Evolutionary conservation across 73 alveolate species (phyloP), one percentile per base, ranked within the genome.

Genomic region (Stentor roeselii): DNA sequence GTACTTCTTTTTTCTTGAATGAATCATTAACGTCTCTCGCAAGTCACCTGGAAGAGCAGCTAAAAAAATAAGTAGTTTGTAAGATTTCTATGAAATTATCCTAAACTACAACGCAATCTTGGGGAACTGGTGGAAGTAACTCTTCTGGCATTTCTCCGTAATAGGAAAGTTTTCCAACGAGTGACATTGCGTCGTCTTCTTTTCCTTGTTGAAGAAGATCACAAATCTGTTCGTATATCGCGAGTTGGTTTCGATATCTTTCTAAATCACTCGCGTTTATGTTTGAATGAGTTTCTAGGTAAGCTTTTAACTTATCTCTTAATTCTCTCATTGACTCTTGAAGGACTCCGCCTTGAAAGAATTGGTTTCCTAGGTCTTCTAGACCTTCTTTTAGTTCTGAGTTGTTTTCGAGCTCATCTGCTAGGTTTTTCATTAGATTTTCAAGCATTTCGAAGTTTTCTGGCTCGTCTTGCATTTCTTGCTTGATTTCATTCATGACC

Each of bases 21-120:
- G 80, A 21, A 11, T 67, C 80, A 14, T 67, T 67, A 34, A 30
- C n/a, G 14, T 67, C 0, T 30, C 34, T 67, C 21, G 21, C 80
- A 30, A 67, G 34, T 11, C 34, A 67, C 34, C 27, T 32, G 34
- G 37, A 67, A 67, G n/a, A n/a, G n/a, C n/a, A n/a, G n/a, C n/a
- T n/a, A n/a, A n/a, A n/a, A n/a, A n/a, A n/a, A n/a, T n/a, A n/a
- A n/a, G n/a, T n/a, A n/a, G n/a, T n/a, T n/a, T n/a, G n/a, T n/a
- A n/a, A n/a, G n/a, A n/a, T n/a, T n/a, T n/a, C n/a, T n/a, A n/a
- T n/a, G n/a, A n/a, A n/a, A n/a, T n/a, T n/a, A n/a, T n/a, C n/a
- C 80, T 67, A 67, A 36, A 67, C 34, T 27, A 67, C 37, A 27
- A 32, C 37, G 80, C 80, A 67, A 27, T 67, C 80, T 67, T 67